phyloP scores from a whole-genome alignment of 495 filamentous ascomycete genomes.

The Xylaria sp. region DNA sequence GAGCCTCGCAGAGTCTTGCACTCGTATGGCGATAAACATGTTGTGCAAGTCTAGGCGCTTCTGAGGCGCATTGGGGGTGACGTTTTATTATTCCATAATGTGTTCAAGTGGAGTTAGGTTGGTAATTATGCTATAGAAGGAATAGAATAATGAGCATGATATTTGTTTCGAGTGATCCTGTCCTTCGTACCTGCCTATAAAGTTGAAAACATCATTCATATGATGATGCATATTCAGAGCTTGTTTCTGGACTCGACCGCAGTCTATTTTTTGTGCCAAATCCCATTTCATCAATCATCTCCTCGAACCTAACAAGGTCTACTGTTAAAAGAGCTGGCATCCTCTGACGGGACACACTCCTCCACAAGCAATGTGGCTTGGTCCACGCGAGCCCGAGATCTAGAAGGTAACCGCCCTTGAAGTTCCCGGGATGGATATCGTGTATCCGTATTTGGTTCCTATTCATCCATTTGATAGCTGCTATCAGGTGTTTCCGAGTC shows the following conservation, averaged over 20 bases:
- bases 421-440: constrained; percentile 1
- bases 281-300: neutral
- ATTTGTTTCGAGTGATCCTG: too few species aligned
- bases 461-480: constrained; percentile 10
- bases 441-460: constrained; percentile 1
- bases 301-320: neutral
- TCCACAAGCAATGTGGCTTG: constrained; percentile 15
- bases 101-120: too few species aligned
- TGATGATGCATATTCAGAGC: neutral
- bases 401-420: neutral
- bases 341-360: neutral
- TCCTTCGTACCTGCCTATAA: neutral
- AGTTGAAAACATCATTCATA: neutral
- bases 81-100: too few species aligned
- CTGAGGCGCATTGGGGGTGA: too few species aligned
- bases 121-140: too few species aligned
- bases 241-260: neutral
- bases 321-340: neutral
- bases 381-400: neutral
- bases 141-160: too few species aligned
- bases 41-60: too few species aligned
- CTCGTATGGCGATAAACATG: too few species aligned
- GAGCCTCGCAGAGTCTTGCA: too few species aligned
- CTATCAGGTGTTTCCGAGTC: neutral
- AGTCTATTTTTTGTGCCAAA: neutral